Conservation (phyloP, 2,329 filamentous ascomycete genomes). For the Juglanconis oblonga region DNA sequence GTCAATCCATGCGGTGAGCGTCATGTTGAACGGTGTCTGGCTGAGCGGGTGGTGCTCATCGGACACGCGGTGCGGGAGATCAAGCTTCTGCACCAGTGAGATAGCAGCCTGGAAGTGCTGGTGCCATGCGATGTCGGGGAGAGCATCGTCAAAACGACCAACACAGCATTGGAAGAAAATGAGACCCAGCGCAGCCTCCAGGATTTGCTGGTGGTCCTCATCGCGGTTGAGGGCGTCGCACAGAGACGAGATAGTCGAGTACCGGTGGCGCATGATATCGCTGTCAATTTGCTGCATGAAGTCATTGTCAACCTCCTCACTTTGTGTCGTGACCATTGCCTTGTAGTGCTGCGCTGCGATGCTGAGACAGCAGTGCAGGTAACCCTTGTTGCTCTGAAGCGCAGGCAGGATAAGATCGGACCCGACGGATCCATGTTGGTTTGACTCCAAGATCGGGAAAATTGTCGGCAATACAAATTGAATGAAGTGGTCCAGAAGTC, state of each 20-base stretch:
- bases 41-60: slow-evolving; percentile 55
- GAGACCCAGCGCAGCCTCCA: slow-evolving; percentile 90
- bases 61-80: slow-evolving; percentile 68
- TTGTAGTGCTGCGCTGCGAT: slow-evolving; percentile 92
- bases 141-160: slow-evolving; percentile 76
- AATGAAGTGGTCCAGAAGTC: slow-evolving; percentile 86
- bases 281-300: slow-evolving; percentile 82
- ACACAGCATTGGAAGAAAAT: slow-evolving; percentile 96
- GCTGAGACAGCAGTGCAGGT: slow-evolving; percentile 93
- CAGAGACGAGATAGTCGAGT: slow-evolving; percentile 79
- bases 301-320: slow-evolving; percentile 78
- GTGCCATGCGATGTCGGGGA: slow-evolving; percentile 94
- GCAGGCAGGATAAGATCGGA: slow-evolving; percentile 83
- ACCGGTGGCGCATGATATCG: slow-evolving; percentile 90
- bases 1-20: slow-evolving; percentile 90
- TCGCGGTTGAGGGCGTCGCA: slow-evolving; percentile 79
- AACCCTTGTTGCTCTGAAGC: slow-evolving; percentile 86
- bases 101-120: slow-evolving; percentile 93
- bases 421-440: slow-evolving; percentile 78
- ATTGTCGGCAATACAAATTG: slow-evolving; percentile 82
- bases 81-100: slow-evolving; percentile 79
- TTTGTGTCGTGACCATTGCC: slow-evolving; percentile 63
- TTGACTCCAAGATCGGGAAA: slow-evolving; percentile 88
- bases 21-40: slow-evolving; percentile 91
- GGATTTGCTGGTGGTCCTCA: slow-evolving; percentile 79